These are phyloP conservation scores for Graphiopsis chlorocephala DNA, from an alignment of 2,329 filamentous ascomycete genomes.

Conservation along the genomic window DNA sequence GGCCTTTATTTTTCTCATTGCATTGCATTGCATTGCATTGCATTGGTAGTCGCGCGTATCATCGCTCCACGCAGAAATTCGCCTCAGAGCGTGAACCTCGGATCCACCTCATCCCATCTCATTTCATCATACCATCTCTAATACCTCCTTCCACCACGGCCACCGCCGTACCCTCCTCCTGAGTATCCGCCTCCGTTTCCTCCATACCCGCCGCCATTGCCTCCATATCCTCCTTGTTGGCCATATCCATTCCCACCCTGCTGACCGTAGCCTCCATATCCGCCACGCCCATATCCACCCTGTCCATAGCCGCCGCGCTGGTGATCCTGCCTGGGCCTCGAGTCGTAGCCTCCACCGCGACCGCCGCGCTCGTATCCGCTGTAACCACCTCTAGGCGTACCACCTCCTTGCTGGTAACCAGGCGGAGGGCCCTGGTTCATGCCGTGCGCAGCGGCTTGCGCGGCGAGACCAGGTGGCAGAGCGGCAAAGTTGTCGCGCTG, in stretches of 20 bases:
- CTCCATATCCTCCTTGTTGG: neutral
- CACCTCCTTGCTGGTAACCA: conserved; percentile 22
- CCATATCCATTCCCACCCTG: conserved; percentile 8
- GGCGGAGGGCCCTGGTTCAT: conserved; percentile 23
- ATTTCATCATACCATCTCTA: neutral
- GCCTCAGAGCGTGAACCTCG: neutral
- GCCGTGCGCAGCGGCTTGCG: conserved; percentile 35
- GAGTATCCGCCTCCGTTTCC: neutral
- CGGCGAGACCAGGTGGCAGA: conserved; percentile 34
- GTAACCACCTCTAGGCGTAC: conserved; percentile 22
- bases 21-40: neutral
- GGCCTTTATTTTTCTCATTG: neutral
- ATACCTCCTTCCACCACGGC: neutral
- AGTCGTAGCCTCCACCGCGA: conserved; percentile 21
- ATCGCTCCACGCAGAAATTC: neutral
- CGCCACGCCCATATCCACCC: conserved; percentile 28
- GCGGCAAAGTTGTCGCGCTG: conserved; percentile 23
- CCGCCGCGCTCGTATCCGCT: conserved; percentile 20
- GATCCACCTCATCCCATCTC: neutral
- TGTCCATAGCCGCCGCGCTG: conserved; percentile 13
- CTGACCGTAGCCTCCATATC: conserved; percentile 23
- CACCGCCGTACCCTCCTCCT: neutral
- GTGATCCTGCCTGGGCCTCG: conserved; percentile 29
- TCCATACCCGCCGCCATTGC: neutral
- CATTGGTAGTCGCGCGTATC: neutral